Base-by-base conservation (phyloP, 305 asterid genomes). In the Fraxinus velutina region DNA sequence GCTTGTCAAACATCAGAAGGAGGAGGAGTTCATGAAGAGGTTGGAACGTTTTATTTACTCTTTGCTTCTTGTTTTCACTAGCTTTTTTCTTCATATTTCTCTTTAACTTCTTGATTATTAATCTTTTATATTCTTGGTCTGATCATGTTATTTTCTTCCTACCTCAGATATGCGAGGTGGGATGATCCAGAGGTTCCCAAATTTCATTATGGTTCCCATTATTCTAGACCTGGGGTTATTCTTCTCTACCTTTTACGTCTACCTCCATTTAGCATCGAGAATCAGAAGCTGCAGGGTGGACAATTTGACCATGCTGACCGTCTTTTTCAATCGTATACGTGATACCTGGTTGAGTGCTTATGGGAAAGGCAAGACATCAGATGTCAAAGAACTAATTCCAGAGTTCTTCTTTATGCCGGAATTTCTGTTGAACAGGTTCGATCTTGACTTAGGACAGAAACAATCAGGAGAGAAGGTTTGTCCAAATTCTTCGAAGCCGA, bases 101-200 rank as follows among this genome's bases (percentile, higher is more conserved):
- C 39, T 34, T 34, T 34, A 6, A 7, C 39, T 34, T 34, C 39
- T 34, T 34, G 39, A 34, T 34, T 34, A 34, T 34, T 34, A 34
- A 34, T 34, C 39, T 34, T 34, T 34, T 34, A 6, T 6, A 34
- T 34, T 34, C 39, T 34, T 34, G 39, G 39, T 34, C 39, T 34
- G 39, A 6, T 34, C 39, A 34, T 5, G 39, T 34, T 34, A 34
- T 34, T 34, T 34, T 34, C 82, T 80, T 76, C 82, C 76, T 78
- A 30, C 47, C 19, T 76, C 88, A 96, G 99, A 86, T 91, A 90
- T 79, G 98, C 94, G 80, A 96, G 98, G 93, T 96, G 99, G 99
- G 99, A 96, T 94, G 99, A 96, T 88, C 99, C 99, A 36, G 99
- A 96, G 79, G 95, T 94, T 88, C 99, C 99, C 80, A 94, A 96